A percentile compares a stretch with the other conserved stretches of the same genome.
These are phyloP conservation scores for Pythium aristosporum DNA, from an alignment of 352 stramenopile species.

Conservation along the genomic window DNA sequence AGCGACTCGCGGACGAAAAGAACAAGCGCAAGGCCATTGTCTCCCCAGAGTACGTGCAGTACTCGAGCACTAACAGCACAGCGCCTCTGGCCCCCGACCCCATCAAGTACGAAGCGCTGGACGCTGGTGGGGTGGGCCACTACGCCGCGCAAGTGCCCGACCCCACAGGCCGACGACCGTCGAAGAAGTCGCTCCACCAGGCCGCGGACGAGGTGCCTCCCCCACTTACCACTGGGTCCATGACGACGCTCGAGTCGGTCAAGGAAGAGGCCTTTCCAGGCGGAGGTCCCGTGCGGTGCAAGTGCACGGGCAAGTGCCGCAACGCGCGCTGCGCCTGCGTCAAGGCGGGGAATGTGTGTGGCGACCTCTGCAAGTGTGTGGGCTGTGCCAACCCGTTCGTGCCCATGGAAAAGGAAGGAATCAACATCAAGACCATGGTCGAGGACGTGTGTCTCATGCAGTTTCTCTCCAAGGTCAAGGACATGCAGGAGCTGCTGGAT, in stretches of 20 bases:
- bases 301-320: constrained; percentile 82
- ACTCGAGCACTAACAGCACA: constrained; percentile 23
- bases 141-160: constrained; percentile 58
- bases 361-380: constrained; percentile 75
- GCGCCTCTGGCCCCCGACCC: constrained; percentile 11
- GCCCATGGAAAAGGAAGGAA: constrained; percentile 65
- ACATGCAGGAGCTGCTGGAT: constrained; percentile 79
- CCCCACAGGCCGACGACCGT: constrained; percentile 56
- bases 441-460: constrained; percentile 80
- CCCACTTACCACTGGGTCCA: neutral
- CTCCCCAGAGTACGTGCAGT: constrained; percentile 83
- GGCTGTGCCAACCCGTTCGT: constrained; percentile 80
- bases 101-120: constrained; percentile 24
- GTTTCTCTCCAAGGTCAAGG: constrained; percentile 78
- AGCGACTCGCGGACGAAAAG: constrained; percentile 59
- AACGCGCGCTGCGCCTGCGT: constrained; percentile 82
- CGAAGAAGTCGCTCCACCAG: constrained; percentile 66
- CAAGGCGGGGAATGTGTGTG: constrained; percentile 78
- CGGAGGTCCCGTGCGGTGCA: constrained; percentile 46
- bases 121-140: constrained; percentile 21
- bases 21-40: constrained; percentile 84
- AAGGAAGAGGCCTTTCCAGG: constrained; percentile 12
- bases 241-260: constrained; percentile 1
- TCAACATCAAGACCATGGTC: constrained; percentile 68
- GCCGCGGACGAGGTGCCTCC: neutral